Base-by-base conservation (phyloP, 2,329 filamentous ascomycete species). In the Hymenotorrendiella dingleyae region DNA sequence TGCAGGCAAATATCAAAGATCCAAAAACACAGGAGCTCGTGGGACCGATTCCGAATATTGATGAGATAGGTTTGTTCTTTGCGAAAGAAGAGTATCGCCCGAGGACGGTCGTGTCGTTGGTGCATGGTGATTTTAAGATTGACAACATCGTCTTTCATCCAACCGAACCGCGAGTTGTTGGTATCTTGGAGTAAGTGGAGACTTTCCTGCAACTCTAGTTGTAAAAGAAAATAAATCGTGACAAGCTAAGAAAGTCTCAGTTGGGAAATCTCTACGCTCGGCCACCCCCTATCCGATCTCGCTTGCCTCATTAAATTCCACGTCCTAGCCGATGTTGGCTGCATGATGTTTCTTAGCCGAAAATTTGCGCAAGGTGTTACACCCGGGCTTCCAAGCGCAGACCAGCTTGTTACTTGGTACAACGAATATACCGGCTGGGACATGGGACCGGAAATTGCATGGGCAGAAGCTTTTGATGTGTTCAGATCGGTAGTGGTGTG, bases 181-280 rank as follows among this genome's bases (percentile, higher is more conserved):
- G 91, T 4, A 89, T 97, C 42, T 68, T 97, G 4, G 93, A 98
- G 76, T 84, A 64, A 62, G 76, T n/a, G 29, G 19, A 19, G 17
- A 21, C n/a, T 4, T 21, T 10, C 20, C 9, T 21, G 11, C 11
- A 47, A 19, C 29, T 40, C 29, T 44, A 37, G 14, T 16, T 10
- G 27, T 26, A 26, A n/a, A n/a, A n/a, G n/a, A n/a, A n/a, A n/a
- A n/a, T n/a, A n/a, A n/a, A n/a, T n/a, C n/a, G n/a, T n/a, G n/a
- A n/a, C n/a, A n/a, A n/a, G n/a, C n/a, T n/a, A n/a, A n/a, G n/a
- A n/a, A n/a, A n/a, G n/a, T n/a, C n/a, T n/a, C 16, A 79, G 76
- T 67, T 97, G 91, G 91, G 93, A 97, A 69, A 95, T 98, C 88
- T 89, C 88, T 26, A 97, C 93, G 0, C 82, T 96, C 42, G 93